Evolutionary conservation across 345 rosid genomes (phyloP).

Genomic region (Angophora floribunda): DNA sequence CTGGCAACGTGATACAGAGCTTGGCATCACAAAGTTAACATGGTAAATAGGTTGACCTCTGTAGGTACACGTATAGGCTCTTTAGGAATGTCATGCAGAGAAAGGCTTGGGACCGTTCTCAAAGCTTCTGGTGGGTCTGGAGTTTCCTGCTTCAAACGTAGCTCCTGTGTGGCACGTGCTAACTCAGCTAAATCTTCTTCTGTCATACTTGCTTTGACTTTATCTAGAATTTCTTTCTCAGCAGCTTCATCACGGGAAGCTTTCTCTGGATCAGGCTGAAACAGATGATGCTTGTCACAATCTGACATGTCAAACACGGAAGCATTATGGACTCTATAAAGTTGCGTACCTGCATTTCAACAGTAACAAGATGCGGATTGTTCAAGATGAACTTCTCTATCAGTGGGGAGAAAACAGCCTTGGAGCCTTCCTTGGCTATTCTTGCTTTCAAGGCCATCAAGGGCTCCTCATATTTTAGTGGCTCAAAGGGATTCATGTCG

Average conservation of each 20-base stretch:
- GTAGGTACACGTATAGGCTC: conserved; percentile 67
- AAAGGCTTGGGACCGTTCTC: conserved; percentile 72
- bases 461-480: conserved; percentile 85
- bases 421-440: conserved; percentile 82
- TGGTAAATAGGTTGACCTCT: conserved; percentile 39
- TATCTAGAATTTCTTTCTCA: conserved; percentile 62
- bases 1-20: background rate
- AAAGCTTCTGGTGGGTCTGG: conserved; percentile 95
- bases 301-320: background rate
- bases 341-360: conserved; percentile 82
- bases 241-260: conserved; percentile 76
- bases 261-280: conserved; percentile 87
- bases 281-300: background rate
- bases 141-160: conserved; percentile 85
- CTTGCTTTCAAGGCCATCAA: conserved; percentile 64
- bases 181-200: conserved; percentile 92
- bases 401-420: conserved; percentile 90
- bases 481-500: conserved; percentile 96
- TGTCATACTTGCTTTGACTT: conserved; percentile 73
- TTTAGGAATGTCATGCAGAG: conserved; percentile 75
- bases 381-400: conserved; percentile 79
- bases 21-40: background rate
- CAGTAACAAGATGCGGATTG: conserved; percentile 78
- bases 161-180: conserved; percentile 78
- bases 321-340: background rate